These are phyloP conservation scores for Nannizziopsis arthrosporioides DNA, from an alignment of 2,329 filamentous ascomycete genomes.

Conservation along the genomic window DNA sequence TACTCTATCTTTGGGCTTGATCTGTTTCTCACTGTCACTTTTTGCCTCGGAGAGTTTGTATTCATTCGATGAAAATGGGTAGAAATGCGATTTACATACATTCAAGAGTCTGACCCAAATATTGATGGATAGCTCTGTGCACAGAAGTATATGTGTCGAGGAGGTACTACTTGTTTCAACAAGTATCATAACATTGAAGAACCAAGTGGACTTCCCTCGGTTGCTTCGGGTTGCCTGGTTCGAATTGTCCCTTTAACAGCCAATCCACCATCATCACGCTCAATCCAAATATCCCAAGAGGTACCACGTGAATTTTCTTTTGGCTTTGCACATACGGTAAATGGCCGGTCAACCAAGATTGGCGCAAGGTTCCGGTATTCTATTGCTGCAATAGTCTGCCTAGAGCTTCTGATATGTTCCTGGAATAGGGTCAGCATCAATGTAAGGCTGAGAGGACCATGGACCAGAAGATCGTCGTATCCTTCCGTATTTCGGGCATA, in stretches of 20 bases:
- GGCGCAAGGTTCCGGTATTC: constrained; percentile 74
- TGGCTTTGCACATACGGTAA: constrained; percentile 56
- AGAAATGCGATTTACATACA: too few species aligned
- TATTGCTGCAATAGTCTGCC: constrained; percentile 42
- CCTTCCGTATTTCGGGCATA: constrained; percentile 63
- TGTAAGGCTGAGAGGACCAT: constrained; percentile 70
- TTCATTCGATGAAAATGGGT: too few species aligned
- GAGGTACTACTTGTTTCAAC: background rate
- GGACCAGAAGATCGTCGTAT: constrained; percentile 64
- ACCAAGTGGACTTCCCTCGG: background rate
- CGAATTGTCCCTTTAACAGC: constrained; percentile 49
- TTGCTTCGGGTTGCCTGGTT: constrained; percentile 9
- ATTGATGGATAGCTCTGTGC: too few species aligned
- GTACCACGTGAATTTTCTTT: constrained; percentile 32
- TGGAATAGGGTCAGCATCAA: constrained; percentile 61
- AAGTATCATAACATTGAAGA: background rate
- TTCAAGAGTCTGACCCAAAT: too few species aligned
- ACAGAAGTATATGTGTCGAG: too few species aligned
- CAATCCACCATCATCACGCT: constrained; percentile 49
- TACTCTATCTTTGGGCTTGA: background rate
- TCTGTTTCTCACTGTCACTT: background rate
- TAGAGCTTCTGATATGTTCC: constrained; percentile 36
- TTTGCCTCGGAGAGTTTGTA: background rate
- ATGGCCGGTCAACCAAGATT: constrained; percentile 59
- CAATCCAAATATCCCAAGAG: constrained; percentile 54